These are phyloP conservation scores for Candida sanyaensis DNA, from an alignment of 1,139 yeast genomes.

Conservation along the genomic window DNA sequence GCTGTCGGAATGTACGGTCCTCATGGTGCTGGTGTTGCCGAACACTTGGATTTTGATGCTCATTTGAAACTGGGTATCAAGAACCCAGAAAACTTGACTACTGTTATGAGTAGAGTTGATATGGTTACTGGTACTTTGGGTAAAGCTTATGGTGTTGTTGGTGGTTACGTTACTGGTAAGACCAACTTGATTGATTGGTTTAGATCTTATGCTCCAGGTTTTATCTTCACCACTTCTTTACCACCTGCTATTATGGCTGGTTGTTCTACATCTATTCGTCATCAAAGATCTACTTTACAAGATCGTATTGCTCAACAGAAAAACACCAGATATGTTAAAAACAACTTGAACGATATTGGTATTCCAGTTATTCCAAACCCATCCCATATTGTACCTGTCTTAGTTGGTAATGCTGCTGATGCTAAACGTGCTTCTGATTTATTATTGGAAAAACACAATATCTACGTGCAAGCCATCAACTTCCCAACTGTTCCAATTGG, in stretches of 20 bases:
- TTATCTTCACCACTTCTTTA: slow-evolving; percentile 91
- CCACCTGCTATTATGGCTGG: slow-evolving; percentile 99
- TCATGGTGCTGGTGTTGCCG: slow-evolving; percentile 99
- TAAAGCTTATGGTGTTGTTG: slow-evolving; percentile 95
- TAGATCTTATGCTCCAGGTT: slow-evolving; percentile 96
- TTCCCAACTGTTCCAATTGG: slow-evolving; percentile 98
- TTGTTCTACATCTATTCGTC: slow-evolving; percentile 81
- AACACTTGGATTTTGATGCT: slow-evolving; percentile 85
- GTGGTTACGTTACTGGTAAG: slow-evolving; percentile 95
- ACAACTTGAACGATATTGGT: slow-evolving; percentile 66
- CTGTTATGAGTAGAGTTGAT: slow-evolving; percentile 88
- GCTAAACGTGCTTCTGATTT: slow-evolving; percentile 92
- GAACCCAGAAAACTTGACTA: slow-evolving; percentile 40
- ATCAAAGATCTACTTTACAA: slow-evolving; percentile 73
- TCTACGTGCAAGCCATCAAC: slow-evolving; percentile 96
- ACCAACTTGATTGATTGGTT: slow-evolving; percentile 87
- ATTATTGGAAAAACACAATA: slow-evolving; percentile 77
- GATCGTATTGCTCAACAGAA: slow-evolving; percentile 85
- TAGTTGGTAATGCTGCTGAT: slow-evolving; percentile 90
- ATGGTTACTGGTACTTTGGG: slow-evolving; percentile 97
- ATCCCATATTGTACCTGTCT: slow-evolving; percentile 92
- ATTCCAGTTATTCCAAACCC: slow-evolving; percentile 98
- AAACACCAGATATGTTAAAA: slow-evolving; percentile 83
- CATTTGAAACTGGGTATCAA: slow-evolving; percentile 71
- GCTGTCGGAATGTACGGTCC: slow-evolving; percentile 99